Percentiles rank a stretch among this genome's conserved stretches.
Evolutionary conservation across 2,329 filamentous ascomycete genomes (phyloP).

Genomic region (Aspergillus niger): DNA sequence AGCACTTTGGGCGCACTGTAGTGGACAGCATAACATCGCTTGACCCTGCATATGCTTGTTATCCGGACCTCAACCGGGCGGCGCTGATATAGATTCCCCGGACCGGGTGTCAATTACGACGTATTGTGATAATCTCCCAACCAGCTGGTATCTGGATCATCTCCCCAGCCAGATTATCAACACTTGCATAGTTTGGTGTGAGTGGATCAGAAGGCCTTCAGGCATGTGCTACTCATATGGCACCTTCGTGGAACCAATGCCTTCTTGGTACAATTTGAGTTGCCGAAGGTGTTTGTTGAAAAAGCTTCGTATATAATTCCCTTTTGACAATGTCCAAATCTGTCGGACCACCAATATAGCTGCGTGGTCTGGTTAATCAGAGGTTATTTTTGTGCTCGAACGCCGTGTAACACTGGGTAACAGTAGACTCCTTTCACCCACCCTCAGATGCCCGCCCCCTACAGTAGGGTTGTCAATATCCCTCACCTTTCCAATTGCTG

Average conservation of each 20-base stretch:
- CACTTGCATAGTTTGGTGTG: not conserved
- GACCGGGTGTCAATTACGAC: not conserved
- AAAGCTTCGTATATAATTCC: not conserved
- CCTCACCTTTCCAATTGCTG: not conserved
- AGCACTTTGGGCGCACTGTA: not conserved
- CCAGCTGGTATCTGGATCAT: not conserved
- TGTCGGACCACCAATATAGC: not conserved
- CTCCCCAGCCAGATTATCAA: not conserved
- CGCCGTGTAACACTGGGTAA: not conserved
- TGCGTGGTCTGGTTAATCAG: not conserved
- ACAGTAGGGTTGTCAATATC: not conserved
- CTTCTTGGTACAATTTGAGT: not conserved
- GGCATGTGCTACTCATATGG: constrained; percentile 14
- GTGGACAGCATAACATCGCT: not conserved
- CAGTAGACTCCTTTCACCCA: not conserved
- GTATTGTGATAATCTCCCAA: not conserved
- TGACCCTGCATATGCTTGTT: not conserved
- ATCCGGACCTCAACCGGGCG: not conserved
- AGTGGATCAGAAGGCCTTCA: constrained; percentile 10
- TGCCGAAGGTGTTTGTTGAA: not conserved
- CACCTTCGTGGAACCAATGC: constrained; percentile 7
- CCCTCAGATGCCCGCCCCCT: not conserved
- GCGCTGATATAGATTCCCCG: not conserved
- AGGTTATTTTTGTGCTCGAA: not conserved
- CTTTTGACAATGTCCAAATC: not conserved